Conservation (phyloP, 2,329 filamentous ascomycete genomes). For the Raffaelea albimanens region DNA sequence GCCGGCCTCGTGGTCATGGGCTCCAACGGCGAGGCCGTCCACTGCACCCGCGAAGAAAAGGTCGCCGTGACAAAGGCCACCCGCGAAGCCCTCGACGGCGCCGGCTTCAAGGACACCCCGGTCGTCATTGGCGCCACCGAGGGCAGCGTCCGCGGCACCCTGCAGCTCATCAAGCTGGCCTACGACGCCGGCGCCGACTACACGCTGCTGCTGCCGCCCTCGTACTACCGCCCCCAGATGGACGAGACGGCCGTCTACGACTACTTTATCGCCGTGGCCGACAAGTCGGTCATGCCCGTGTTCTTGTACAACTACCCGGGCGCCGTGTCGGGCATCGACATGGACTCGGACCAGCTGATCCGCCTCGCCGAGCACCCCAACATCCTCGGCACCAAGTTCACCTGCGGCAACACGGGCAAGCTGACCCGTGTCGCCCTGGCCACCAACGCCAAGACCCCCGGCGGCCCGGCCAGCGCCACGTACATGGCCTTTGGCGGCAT, state of each 20-base stretch:
- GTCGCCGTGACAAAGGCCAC: slow-evolving; percentile 65
- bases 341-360: slow-evolving; percentile 83
- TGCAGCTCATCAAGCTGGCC: slow-evolving; percentile 61
- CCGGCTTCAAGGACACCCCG: slow-evolving; percentile 65
- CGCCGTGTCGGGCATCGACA: slow-evolving; percentile 76
- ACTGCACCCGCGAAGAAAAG: slow-evolving; percentile 73
- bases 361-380: slow-evolving; percentile 70
- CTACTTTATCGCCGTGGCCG: slow-evolving; percentile 54
- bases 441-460: slow-evolving; percentile 60
- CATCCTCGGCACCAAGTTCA: slow-evolving; percentile 85
- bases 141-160: slow-evolving; percentile 71
- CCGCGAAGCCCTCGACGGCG: slow-evolving; percentile 70
- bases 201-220: slow-evolving; percentile 68
- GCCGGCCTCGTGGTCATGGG: slow-evolving; percentile 80
- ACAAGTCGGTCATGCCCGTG: slow-evolving; percentile 65
- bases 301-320: slow-evolving; percentile 89
- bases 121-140: slow-evolving; percentile 78
- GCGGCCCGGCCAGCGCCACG: slow-evolving; percentile 34
- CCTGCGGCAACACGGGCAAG: slow-evolving; percentile 84
- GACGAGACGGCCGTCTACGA: slow-evolving; percentile 62
- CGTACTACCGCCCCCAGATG: slow-evolving; percentile 72
- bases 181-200: slow-evolving; percentile 67
- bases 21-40: slow-evolving; percentile 82
- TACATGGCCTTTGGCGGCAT: slow-evolving; percentile 87
- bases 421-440: slow-evolving; percentile 71